Evolutionary conservation across 371 early-diverging fungal genomes (phyloP).

Genomic region (Syncephalastrum racemosum): DNA sequence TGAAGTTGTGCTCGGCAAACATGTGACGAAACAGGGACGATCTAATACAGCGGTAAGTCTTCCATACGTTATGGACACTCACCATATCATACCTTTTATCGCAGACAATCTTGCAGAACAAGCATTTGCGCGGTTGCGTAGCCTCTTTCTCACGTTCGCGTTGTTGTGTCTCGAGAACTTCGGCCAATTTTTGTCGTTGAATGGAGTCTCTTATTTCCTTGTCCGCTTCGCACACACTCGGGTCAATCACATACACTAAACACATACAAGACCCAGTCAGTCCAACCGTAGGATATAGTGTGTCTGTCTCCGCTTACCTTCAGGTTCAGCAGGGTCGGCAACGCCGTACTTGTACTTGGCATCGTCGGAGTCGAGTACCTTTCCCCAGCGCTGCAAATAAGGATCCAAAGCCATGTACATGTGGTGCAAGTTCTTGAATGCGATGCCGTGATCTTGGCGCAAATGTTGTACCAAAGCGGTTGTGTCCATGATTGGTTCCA

Average conservation of each 20-base stretch:
- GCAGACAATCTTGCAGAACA: constrained; percentile 85
- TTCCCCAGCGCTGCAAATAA: constrained; percentile 76
- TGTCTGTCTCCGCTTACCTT: constrained; percentile 6
- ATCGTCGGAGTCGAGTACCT: constrained; percentile 29
- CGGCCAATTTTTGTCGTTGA: constrained; percentile 74
- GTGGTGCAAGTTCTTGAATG: constrained; percentile 74
- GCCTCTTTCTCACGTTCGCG: constrained; percentile 75
- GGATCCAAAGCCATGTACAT: constrained; percentile 79
- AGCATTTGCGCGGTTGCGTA: constrained; percentile 75
- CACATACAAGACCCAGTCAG: not conserved
- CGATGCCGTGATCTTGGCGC: constrained; percentile 61
- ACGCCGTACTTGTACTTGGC: no score
- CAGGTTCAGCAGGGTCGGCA: constrained; percentile 23
- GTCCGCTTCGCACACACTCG: constrained; percentile 61
- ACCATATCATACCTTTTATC: constrained; percentile 41
- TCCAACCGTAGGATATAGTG: not conserved
- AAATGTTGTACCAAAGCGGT: constrained; percentile 69
- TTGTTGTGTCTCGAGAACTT: constrained; percentile 78
- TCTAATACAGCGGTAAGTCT: constrained; percentile 26
- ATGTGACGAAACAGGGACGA: constrained; percentile 81
- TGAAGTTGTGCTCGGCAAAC: constrained; percentile 91
- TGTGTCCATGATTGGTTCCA: constrained; percentile 64
- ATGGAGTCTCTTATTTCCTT: constrained; percentile 70
- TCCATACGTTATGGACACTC: not conserved
- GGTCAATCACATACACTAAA: constrained; percentile 62